Conservation (phyloP, 1,139 yeast species). For the Lodderomyces jiufengensis region DNA sequence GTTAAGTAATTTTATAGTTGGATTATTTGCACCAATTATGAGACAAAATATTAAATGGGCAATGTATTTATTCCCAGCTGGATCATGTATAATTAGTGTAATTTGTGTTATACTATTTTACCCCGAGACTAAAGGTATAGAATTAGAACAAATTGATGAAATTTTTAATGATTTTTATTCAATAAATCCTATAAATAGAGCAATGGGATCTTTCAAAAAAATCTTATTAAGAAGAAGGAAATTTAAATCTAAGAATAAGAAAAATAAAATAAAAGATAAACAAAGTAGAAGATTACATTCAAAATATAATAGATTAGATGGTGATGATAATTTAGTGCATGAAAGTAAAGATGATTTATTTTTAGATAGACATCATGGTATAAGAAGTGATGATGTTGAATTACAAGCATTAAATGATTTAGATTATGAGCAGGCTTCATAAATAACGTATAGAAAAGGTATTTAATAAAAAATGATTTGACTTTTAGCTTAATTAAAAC, state of each 20-base stretch:
- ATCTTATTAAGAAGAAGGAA: conserved; percentile 2
- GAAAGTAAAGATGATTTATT: too few relatives aligned
- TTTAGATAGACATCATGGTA: background rate
- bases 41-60: conserved; percentile 48
- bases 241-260: background rate
- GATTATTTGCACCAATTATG: conserved; percentile 50
- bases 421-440: conserved; percentile 17
- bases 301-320: conserved; percentile 6
- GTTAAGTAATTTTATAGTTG: conserved; percentile 53
- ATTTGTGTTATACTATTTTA: conserved; percentile 59
- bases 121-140: conserved; percentile 89
- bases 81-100: conserved; percentile 43
- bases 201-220: conserved; percentile 3
- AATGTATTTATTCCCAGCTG: conserved; percentile 48
- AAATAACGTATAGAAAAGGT: too few relatives aligned
- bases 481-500: too few relatives aligned
- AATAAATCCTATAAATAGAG: conserved; percentile 7
- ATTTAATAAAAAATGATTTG: too few relatives aligned
- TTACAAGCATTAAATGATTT: conserved; percentile 17
- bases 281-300: conserved; percentile 5
- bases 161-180: conserved; percentile 59
- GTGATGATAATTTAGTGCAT: conserved; percentile 10
- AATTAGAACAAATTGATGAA: conserved; percentile 83
- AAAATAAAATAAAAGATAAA: conserved; percentile 1
- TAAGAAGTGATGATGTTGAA: conserved; percentile 2